A percentile compares a stretch with the other conserved stretches of the same genome.
phyloP scores from a whole-genome alignment of 176 grass and related monocot genomes.

The Raddia distichophylla region DNA sequence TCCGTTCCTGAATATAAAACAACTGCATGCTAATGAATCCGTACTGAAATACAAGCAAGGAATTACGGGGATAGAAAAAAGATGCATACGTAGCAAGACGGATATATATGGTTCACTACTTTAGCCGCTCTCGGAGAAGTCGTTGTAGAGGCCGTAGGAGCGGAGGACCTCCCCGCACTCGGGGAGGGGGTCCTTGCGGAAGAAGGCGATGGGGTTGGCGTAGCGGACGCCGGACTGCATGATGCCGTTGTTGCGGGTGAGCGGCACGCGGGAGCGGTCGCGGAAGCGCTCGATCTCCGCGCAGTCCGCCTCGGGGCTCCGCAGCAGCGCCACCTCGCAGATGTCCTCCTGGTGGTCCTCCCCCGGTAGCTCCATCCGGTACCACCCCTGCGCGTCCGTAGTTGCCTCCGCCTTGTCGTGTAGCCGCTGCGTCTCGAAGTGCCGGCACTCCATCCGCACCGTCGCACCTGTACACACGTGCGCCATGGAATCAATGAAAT shows the following conservation, averaged over 20 bases:
- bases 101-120: too few species aligned
- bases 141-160: slow-evolving; percentile 9
- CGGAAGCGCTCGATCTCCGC: slow-evolving; percentile 33
- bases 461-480: slow-evolving; percentile 31
- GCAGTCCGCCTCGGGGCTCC: slow-evolving; percentile 50
- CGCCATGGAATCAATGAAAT: too few species aligned
- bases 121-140: neutral
- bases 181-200: slow-evolving; percentile 7
- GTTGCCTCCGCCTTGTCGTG: slow-evolving; percentile 37
- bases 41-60: too few species aligned
- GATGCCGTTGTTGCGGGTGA: slow-evolving; percentile 53
- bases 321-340: slow-evolving; percentile 55
- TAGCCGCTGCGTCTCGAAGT: slow-evolving; percentile 41
- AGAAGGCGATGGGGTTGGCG: slow-evolving; percentile 47
- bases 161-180: slow-evolving; percentile 30
- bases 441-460: slow-evolving; percentile 58
- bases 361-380: slow-evolving; percentile 28
- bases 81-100: too few species aligned
- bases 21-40: neutral
- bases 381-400: slow-evolving; percentile 42
- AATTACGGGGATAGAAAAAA: neutral
- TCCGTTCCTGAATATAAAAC: neutral
- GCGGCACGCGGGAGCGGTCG: slow-evolving; percentile 38
- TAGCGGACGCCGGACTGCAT: neutral
- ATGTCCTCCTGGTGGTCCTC: slow-evolving; percentile 62